phyloP scores from a whole-genome alignment of 352 stramenopile species.

The Phytopythium montanum region DNA sequence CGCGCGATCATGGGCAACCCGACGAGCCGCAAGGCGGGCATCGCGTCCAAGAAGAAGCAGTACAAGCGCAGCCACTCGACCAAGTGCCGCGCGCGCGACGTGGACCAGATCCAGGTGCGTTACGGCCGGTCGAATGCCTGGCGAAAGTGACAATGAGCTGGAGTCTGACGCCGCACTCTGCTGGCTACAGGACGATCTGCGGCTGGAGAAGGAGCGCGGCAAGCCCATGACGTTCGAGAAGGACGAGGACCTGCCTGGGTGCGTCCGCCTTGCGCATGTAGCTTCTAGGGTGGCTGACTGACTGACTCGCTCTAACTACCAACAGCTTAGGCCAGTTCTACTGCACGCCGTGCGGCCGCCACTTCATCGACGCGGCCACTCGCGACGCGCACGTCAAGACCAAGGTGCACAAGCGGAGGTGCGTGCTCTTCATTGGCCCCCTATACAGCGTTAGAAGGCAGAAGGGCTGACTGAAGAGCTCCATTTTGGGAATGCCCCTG shows the following conservation, averaged over 20 bases:
- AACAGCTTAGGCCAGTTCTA: conserved; percentile 84
- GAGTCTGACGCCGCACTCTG: neutral
- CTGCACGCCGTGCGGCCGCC: conserved; percentile 80
- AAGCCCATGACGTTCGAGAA: conserved; percentile 66
- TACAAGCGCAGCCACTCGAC: conserved; percentile 85
- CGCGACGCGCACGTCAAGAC: conserved; percentile 75
- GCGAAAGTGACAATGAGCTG: neutral
- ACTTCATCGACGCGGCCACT: conserved; percentile 83
- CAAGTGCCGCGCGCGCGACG: conserved; percentile 73
- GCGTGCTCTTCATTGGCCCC: neutral
- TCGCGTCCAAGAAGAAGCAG: conserved; percentile 83
- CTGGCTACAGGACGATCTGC: conserved; percentile 58
- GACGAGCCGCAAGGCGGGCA: conserved; percentile 55
- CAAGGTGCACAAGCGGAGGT: conserved; percentile 87
- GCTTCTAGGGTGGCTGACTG: neutral
- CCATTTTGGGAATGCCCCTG: neutral
- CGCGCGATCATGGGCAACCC: conserved; percentile 26
- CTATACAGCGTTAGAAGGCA: neutral
- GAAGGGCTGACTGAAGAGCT: neutral
- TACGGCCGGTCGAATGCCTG: neutral
- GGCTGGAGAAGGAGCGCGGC: conserved; percentile 50
- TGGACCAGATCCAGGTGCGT: conserved; percentile 83
- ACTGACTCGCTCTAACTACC: neutral
- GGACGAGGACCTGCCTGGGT: conserved; percentile 84
- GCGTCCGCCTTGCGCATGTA: conserved; percentile 14